Base-by-base conservation (phyloP, 352 stramenopile species). In the Albugo laibachii region DNA sequence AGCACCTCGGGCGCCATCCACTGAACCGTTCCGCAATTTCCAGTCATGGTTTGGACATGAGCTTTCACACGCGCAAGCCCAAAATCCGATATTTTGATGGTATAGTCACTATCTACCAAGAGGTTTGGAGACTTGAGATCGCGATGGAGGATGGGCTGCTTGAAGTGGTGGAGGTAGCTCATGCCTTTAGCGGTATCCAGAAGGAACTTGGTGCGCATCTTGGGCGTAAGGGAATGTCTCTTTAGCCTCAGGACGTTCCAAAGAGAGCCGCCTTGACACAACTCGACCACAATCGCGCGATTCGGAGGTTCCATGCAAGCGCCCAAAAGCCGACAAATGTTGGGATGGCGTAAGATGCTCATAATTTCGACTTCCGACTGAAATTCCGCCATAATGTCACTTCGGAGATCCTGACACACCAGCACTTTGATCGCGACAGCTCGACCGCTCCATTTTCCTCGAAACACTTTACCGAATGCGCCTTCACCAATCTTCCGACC, bases 41-140 rank as follows among this genome's bases (percentile, higher is more conserved):
- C 70, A 14, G 73, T 89, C 69, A 85, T 92, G 5, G 73, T 89
- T 45, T 86, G 66, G 24, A 77, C 70, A 42, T 85, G 68, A 12
- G 78, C 71, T 48, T 88, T 87, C 27, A 85, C 78, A 12, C 74
- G 59, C 0, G 68, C 73, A 10, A 88, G 58, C 1, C 63, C 61
- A 61, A 77, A 77, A 49, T 77, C 65, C 13, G 61, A 69, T 38
- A 71, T 65, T 58, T 73, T 76, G 19, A 53, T 66, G 3, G 53
- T 46, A 51, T 59, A 66, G 35, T 62, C 46, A 31, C 58, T 50
- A 43, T 64, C 57, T 14, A 73, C 60, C 13, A 73, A 44, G 18
- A 73, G 44, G 47, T 73, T 73, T 20, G 67, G 50, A 24, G 48
- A 62, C 48, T 73, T 73, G 16, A 73, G 48, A 45, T 73, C 61